Base-by-base conservation (phyloP, 75 land plant genomes). In the Ceratopteris richardii region DNA sequence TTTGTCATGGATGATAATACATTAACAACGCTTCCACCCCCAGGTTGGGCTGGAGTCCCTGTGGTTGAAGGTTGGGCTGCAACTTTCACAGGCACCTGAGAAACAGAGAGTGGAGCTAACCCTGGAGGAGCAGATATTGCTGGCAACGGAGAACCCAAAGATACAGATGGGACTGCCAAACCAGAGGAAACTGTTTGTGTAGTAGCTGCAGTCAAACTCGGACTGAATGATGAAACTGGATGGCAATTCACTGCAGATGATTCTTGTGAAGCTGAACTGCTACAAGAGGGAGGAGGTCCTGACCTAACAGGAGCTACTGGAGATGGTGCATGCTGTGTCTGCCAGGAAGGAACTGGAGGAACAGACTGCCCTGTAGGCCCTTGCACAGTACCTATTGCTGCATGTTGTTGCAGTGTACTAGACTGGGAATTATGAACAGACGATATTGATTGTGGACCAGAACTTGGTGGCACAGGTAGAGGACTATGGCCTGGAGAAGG, bases 121-220 rank as follows among this genome's bases (percentile, higher is more conserved):
- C 80, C 62, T 61, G 72, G 71, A 22, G 76, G 63, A 44, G 72
- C 61, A 28, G 55, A 57, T 18, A 57, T 13, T 24, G 77, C 19
- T 66, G 73, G 39, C 65, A 62, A 70, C 17, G 70, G 4, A 46
- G 48, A 17, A 7, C n/a, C 46, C 61, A 54, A 66, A 61, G 57
- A 11, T 51, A 22, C 19, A 61, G 74, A 1, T 54, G 78, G 28
- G 65, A 77, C 56, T 65, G 42, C 44, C 58, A 37, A 37, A 20
- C 37, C 42, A 24, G 44, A 63, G 19, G 58, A 17, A 6, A 10
- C 31, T 9, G 7, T 19, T 27, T 12, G 65, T 52, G 40, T 27
- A 22, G 22, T 37, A 2, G 33, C 54, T 2, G 39, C 21, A 11
- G 65, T 30, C 28, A 24, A 14, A 20, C 40, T 24, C 20, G 31